phyloP scores from a whole-genome alignment of 2,329 filamentous ascomycete genomes.

The Phialophora verrucosa region DNA sequence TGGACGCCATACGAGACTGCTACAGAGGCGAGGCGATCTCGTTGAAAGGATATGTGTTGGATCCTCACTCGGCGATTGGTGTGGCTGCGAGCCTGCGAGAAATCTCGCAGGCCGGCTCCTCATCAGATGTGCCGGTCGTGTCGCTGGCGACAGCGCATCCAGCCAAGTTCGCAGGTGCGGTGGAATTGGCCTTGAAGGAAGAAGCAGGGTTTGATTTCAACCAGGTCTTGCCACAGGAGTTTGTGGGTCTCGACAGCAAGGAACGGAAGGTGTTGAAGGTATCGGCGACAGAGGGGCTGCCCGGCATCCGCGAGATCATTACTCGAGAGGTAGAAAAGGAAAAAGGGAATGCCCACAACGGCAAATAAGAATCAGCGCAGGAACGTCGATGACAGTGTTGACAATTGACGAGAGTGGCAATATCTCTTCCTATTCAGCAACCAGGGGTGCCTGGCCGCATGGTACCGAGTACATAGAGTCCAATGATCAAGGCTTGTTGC shows the following conservation, averaged over 20 bases:
- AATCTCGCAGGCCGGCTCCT: slow-evolving; percentile 45
- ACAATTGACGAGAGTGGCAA: not conserved
- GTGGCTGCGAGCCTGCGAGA: slow-evolving; percentile 77
- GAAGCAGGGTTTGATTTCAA: slow-evolving; percentile 76
- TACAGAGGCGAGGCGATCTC: slow-evolving; percentile 54
- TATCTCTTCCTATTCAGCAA: slow-evolving; percentile 5
- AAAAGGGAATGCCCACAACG: slow-evolving; percentile 24
- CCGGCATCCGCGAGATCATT: slow-evolving; percentile 76
- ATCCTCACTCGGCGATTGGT: slow-evolving; percentile 91
- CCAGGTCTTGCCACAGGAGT: slow-evolving; percentile 79
- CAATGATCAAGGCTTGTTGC: not conserved
- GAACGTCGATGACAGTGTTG: not conserved
- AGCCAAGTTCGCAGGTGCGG: slow-evolving; percentile 88
- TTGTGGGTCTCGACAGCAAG: slow-evolving; percentile 76
- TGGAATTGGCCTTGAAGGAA: slow-evolving; percentile 76
- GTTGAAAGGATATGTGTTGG: slow-evolving; percentile 76
- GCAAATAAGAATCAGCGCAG: not conserved
- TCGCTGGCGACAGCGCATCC: slow-evolving; percentile 92
- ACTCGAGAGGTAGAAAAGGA: slow-evolving; percentile 69
- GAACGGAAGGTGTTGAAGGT: slow-evolving; percentile 75
- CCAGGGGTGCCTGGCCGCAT: not conserved
- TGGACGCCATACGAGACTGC: slow-evolving; percentile 67
- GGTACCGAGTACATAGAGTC: too few species aligned
- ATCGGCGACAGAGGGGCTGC: slow-evolving; percentile 69
- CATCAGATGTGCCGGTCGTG: slow-evolving; percentile 49